Evolutionary conservation across 2,329 filamentous ascomycete species (phyloP).

Genomic region (Neonectria coccinea): DNA sequence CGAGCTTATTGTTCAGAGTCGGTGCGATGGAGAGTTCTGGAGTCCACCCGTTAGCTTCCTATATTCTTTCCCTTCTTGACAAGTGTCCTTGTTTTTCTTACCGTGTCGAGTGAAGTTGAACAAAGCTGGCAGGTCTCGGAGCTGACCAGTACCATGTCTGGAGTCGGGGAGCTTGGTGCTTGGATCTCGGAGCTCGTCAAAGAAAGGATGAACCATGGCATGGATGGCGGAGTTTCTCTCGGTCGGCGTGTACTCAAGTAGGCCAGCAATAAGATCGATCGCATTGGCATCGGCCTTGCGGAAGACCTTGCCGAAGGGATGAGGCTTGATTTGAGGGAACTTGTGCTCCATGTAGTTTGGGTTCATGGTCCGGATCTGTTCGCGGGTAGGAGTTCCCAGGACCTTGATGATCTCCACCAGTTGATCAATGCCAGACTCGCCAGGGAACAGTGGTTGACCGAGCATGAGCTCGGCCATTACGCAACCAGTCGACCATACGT

Average conservation of each 20-base stretch:
- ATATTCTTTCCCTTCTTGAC: not conserved
- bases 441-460: conserved; percentile 95
- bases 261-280: conserved; percentile 91
- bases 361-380: conserved; percentile 99
- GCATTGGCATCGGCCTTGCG: conserved; percentile 93
- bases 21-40: conserved; percentile 98
- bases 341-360: conserved; percentile 99
- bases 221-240: conserved; percentile 93
- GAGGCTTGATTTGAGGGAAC: conserved; percentile 99
- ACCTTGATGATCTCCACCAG: conserved; percentile 99
- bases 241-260: conserved; percentile 97
- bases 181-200: conserved; percentile 95
- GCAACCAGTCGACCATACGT: conserved; percentile 99
- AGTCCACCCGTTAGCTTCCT: conserved; percentile 29
- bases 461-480: conserved; percentile 99
- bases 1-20: conserved; percentile 86
- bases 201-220: conserved; percentile 98
- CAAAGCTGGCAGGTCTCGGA: conserved; percentile 85
- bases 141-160: conserved; percentile 82
- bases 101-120: conserved; percentile 96
- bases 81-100: conserved; percentile 59
- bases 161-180: conserved; percentile 93
- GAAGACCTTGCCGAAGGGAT: conserved; percentile 99
- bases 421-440: conserved; percentile 98
- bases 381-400: conserved; percentile 92